phyloP scores from a whole-genome alignment of 2,329 filamentous ascomycete species.

The Myriosclerotinia scirpicola region DNA sequence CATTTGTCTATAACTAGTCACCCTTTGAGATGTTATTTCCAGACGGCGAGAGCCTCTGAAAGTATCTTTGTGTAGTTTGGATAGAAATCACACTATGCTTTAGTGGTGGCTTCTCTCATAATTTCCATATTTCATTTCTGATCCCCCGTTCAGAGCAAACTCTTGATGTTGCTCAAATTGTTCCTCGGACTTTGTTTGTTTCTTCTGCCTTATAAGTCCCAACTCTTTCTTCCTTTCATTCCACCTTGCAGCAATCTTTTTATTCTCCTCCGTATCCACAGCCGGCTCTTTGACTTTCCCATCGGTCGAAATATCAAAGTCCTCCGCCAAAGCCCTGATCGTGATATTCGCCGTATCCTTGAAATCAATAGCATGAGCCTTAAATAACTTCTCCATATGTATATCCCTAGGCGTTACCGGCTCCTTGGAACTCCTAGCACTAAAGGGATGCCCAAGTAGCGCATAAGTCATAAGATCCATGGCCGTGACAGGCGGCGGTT shows the following conservation, averaged over 20 bases:
- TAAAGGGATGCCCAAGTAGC: conserved; percentile 29
- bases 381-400: conserved; percentile 10
- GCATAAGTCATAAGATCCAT: conserved; percentile 33
- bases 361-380: not conserved
- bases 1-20: too few species aligned
- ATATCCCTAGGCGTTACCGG: not conserved
- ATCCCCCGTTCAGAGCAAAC: too few species aligned
- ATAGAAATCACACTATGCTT: not conserved
- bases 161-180: not conserved
- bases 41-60: too few species aligned
- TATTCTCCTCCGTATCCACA: not conserved
- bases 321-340: conserved; percentile 6
- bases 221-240: not conserved
- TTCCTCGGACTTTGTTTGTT: not conserved
- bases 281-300: not conserved
- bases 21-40: too few species aligned
- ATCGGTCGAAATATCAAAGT: conserved; percentile 16
- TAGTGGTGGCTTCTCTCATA: not conserved
- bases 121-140: not conserved
- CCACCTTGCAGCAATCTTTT: not conserved
- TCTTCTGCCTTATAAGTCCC: not conserved
- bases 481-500: not conserved
- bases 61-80: not conserved
- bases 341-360: conserved; percentile 15
- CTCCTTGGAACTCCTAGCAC: not conserved